Evolutionary conservation across 1,139 yeast species (phyloP), one percentile per base, ranked within the genome.

Genomic region (Pneumocystis carinii): DNA sequence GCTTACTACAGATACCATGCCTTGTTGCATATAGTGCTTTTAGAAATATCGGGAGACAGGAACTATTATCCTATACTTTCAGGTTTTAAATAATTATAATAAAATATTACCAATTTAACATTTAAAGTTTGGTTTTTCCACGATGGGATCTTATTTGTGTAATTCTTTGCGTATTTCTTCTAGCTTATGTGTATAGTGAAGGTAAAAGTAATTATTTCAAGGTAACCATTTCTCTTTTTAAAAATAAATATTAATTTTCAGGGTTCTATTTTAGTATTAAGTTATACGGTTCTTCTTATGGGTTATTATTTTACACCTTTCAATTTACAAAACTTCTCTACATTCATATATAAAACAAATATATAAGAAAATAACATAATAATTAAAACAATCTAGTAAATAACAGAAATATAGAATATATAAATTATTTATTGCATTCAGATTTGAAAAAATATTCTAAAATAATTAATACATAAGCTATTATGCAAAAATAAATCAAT

Each of bases 201-300:
- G 99, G 98, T 1, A 90, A 90, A 72, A 86, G 95, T 48, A 92
- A 94, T 72, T 92, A 92, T 72, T 92, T 92, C 78, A 92, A 92
- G 73, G 66, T 48, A 48, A 12, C 14, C 19, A n/a, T 41, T 41
- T 24, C 24, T 7, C 17, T 12, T 56, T 36, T 55, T 55, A n/a
- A 19, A 39, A 27, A 38, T n/a, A 38, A 12, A 38, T 57, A 19
- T 27, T 57, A 38, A 57, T 27, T 19, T 38, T 24, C 3, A 59
- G 98, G 55, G 99, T 1, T 86, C 92, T 19, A 89, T 94, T 68
- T 77, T 94, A 71, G 83, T 90, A 19, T 79, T 94, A 70, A 80
- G 89, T 38, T 92, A 92, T 72, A 71, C 83, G 29, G 92, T 89
- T 53, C 84, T 88, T 5, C 77, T 89, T 66, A 77, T 83, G 62